Base-by-base conservation (phyloP, 1,139 yeast genomes). In the Candida tunisiensis region DNA sequence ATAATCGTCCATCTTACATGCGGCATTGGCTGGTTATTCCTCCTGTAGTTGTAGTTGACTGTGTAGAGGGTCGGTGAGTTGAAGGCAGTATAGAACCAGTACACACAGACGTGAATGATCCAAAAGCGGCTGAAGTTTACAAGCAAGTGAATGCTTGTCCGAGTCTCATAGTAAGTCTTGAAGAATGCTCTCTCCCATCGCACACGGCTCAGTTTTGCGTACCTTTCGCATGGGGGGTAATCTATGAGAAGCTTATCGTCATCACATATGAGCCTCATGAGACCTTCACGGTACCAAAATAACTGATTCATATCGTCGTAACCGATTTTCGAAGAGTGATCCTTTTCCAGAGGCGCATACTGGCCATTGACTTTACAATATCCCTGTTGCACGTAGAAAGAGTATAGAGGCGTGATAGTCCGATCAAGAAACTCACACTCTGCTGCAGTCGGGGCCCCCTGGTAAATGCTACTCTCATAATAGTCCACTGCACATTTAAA, bases 261-360 rank as follows among this genome's bases (percentile, higher is more conserved):
- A 3, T 41, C 38, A 6, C 71, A 42, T 8, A 42, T 48, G 8
- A 82, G 53, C 25, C 62, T 54, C 27, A 59, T 54, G 8, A 82
- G 49, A 0, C 82, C 80, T 31, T 68, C 63, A 0, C 68, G 63
- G 37, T 71, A 71, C 94, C 94, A 82, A 44, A 82, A 82, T 14
- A 75, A 57, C 44, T 77, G 93, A 46, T 82, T 82, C 28, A 79
- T 60, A 45, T 82, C 94, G 47, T 82, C 94, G 43, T 82, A 82
- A 0, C 94, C 93, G 34, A 82, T 71, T 48, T 62, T 55, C 32
- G 64, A 57, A 42, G 82, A 94, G 45, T 82, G 94, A 28, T 59
- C 64, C 29, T 65, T 73, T 21, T 59, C 58, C 34, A 63, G 60
- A 2, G 59, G 45, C 55, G 64, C 63, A 3, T 42, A 38, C 0